A percentile compares a stretch with the other conserved stretches of the same genome.
Evolutionary conservation across 768 basidiomycete genomes (phyloP).

Genomic region (Leucogyrophana mollusca): DNA sequence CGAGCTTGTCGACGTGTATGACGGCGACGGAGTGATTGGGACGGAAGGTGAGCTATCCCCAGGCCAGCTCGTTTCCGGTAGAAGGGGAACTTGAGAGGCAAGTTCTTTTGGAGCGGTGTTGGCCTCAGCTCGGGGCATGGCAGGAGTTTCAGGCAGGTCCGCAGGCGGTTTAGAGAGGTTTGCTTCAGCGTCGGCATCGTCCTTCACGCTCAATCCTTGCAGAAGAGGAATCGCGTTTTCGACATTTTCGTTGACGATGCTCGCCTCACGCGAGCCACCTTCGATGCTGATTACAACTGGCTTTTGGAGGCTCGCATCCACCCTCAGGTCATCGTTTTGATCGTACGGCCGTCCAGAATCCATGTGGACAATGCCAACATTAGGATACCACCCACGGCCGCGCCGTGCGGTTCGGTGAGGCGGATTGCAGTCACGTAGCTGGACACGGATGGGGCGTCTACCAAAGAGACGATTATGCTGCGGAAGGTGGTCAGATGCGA

Average conservation of each 20-base stretch:
- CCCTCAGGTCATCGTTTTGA: conserved; percentile 7
- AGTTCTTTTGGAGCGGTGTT: neutral
- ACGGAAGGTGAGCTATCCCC: conserved; percentile 6
- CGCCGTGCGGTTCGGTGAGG: conserved; percentile 40
- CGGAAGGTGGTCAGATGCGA: conserved; percentile 7
- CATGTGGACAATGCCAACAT: conserved; percentile 26
- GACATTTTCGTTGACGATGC: conserved; percentile 5
- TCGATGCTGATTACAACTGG: conserved; percentile 5
- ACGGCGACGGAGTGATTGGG: conserved; percentile 5
- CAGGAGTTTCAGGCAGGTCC: neutral
- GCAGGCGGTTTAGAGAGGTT: no score
- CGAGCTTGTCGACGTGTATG: conserved; percentile 32
- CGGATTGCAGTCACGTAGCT: conserved; percentile 68
- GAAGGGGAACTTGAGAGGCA: conserved; percentile 12
- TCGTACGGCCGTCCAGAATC: conserved; percentile 19
- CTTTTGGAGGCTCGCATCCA: conserved; percentile 11
- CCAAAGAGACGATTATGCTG: conserved; percentile 71
- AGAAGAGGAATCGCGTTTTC: neutral
- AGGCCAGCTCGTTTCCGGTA: conserved; percentile 30
- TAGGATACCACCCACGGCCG: conserved; percentile 40
- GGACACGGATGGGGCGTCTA: conserved; percentile 73
- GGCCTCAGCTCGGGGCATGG: conserved; percentile 5
- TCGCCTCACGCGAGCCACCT: conserved; percentile 10
- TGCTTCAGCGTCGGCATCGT: no score
- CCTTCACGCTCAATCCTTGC: no score